These are phyloP conservation scores for Leishmania braziliensis DNA, from an alignment of 208 protist species.

Conservation along the genomic window DNA sequence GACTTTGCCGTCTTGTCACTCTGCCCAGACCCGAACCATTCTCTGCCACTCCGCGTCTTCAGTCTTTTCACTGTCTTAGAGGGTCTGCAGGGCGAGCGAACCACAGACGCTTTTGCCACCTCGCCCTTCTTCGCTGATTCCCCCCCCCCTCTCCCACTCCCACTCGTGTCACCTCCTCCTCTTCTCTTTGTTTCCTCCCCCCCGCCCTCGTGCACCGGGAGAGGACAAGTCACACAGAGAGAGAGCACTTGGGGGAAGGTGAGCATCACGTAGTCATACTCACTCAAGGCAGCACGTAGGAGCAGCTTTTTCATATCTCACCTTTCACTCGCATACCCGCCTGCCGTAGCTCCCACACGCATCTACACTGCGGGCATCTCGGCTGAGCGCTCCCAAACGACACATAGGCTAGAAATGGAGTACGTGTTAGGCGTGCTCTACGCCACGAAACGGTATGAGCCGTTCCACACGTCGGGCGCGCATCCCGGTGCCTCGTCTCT, in stretches of 20 bases:
- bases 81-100: neutral
- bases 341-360: neutral
- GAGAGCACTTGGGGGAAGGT: neutral
- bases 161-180: neutral
- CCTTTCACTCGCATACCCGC: neutral
- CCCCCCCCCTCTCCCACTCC: neutral
- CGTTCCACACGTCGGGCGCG: conserved; percentile 20
- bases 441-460: conserved; percentile 46
- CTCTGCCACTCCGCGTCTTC: neutral
- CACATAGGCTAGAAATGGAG: conserved; percentile 27
- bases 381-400: neutral
- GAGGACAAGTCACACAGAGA: neutral
- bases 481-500: neutral
- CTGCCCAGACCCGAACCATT: too few species aligned
- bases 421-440: conserved; percentile 45
- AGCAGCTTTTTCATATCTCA: neutral
- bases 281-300: neutral
- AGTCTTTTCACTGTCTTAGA: neutral
- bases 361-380: neutral
- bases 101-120: neutral
- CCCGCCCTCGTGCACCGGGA: neutral
- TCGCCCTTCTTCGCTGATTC: neutral
- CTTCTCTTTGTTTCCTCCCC: neutral
- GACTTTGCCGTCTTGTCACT: neutral
- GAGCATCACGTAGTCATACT: neutral